phyloP scores from a whole-genome alignment of 164 flowering plant genomes.

The Magnolia kwangsiensis region DNA sequence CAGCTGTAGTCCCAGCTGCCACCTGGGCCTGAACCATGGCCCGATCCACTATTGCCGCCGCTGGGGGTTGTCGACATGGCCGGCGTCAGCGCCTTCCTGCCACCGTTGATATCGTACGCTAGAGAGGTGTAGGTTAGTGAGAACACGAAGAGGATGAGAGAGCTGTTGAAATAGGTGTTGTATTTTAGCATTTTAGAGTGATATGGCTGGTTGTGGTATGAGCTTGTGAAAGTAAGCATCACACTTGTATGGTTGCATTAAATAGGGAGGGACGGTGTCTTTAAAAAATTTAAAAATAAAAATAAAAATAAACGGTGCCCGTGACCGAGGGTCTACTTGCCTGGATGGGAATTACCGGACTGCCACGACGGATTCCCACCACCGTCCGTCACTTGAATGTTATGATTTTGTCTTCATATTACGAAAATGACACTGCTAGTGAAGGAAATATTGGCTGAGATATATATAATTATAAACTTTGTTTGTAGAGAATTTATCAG shows the following conservation, averaged over 20 bases:
- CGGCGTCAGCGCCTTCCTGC: conserved; percentile 9
- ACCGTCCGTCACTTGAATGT: background rate
- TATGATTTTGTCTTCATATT: background rate
- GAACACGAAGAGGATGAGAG: conserved; percentile 3
- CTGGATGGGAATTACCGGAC: background rate
- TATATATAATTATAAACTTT: too few species aligned
- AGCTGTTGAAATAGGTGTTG: background rate
- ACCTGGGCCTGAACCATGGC: conserved; percentile 59
- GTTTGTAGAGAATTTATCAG: too few species aligned
- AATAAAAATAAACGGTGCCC: background rate
- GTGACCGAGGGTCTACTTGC: conserved; percentile 5
- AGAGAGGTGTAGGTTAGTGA: background rate
- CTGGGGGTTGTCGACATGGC: conserved; percentile 20
- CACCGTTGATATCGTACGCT: conserved; percentile 8
- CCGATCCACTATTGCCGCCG: conserved; percentile 29
- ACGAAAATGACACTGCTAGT: background rate
- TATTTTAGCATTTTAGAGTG: background rate
- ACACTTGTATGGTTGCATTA: background rate
- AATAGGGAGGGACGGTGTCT: background rate
- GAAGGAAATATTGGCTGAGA: too few species aligned
- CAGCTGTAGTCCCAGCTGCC: conserved; percentile 65
- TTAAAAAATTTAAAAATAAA: too few species aligned
- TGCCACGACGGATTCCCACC: conserved; percentile 3
- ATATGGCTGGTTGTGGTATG: background rate
- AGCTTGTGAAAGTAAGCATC: background rate